phyloP scores from a whole-genome alignment of 129 eudicot genomes.

The Gnaphalium uliginosum region DNA sequence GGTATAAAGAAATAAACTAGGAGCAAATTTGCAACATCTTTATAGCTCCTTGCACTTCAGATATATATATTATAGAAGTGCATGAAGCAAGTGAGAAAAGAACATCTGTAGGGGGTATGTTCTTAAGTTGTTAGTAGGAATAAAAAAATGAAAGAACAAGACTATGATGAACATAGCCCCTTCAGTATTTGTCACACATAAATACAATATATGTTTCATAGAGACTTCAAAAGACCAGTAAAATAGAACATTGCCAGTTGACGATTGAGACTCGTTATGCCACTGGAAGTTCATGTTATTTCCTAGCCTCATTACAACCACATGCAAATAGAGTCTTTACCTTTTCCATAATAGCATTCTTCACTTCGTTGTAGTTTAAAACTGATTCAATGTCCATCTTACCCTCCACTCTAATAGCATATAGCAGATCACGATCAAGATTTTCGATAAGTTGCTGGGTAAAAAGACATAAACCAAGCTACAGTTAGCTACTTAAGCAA shows the following conservation, averaged over 20 bases:
- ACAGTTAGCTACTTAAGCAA: neutral
- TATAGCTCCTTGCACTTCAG: conserved; percentile 3
- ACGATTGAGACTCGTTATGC: neutral
- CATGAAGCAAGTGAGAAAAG: neutral
- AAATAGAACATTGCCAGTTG: neutral
- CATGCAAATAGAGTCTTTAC: conserved; percentile 26
- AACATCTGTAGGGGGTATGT: neutral
- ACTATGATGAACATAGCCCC: neutral
- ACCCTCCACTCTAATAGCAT: conserved; percentile 97
- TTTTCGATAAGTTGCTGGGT: conserved; percentile 79
- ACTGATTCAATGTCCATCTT: conserved; percentile 82
- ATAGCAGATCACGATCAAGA: conserved; percentile 97
- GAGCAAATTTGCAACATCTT: neutral
- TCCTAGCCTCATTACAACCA: neutral
- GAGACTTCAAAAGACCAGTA: conserved; percentile 4
- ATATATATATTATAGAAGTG: neutral
- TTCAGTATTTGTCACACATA: conserved; percentile 4
- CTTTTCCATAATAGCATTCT: conserved; percentile 83
- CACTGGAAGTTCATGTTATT: neutral
- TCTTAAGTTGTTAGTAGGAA: neutral
- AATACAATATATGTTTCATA: neutral
- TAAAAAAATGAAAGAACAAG: neutral
- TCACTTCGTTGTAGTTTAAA: conserved; percentile 87
- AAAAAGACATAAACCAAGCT: conserved; percentile 10
- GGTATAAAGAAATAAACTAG: neutral